phyloP scores from a whole-genome alignment of 2,329 filamentous ascomycete species.

The Aspergillus intermedius region DNA sequence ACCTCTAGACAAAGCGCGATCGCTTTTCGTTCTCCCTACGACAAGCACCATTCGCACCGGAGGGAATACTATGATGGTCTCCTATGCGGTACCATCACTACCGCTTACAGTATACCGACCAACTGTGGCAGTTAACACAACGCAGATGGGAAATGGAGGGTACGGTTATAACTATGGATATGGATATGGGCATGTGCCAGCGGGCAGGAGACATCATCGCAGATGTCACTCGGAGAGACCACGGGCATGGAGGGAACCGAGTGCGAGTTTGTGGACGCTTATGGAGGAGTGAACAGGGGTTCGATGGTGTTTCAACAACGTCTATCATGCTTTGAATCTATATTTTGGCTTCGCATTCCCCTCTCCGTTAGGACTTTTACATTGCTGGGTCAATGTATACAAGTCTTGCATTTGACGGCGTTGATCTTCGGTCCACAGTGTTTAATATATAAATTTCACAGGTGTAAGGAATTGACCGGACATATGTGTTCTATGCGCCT shows the following conservation, averaged over 20 bases:
- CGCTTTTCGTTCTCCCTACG: constrained; percentile 24
- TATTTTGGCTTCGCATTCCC: background rate
- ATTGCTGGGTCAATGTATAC: no score
- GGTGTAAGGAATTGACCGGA: no score
- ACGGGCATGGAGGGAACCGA: constrained; percentile 31
- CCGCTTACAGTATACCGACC: constrained; percentile 2
- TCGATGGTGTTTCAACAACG: background rate
- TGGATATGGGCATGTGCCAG: constrained; percentile 2
- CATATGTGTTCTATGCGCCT: no score
- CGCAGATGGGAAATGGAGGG: background rate
- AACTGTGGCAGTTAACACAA: constrained; percentile 3
- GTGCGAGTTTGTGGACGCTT: constrained; percentile 30
- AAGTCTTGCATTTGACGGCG: no score
- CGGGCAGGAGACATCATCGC: constrained; percentile 23
- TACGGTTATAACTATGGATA: background rate
- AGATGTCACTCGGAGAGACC: constrained; percentile 35
- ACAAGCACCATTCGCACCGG: constrained; percentile 7
- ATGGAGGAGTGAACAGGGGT: constrained; percentile 18
- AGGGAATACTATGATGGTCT: constrained; percentile 12
- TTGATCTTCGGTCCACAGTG: background rate
- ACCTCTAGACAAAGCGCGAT: constrained; percentile 25
- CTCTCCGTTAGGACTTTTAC: background rate
- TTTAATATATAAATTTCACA: background rate
- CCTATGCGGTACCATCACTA: constrained; percentile 15
- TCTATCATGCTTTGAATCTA: background rate